Percentiles rank a stretch among this genome's conserved stretches.
These are phyloP conservation scores for Plasmopara viticola DNA, from an alignment of 352 stramenopile species.

Conservation along the genomic window DNA sequence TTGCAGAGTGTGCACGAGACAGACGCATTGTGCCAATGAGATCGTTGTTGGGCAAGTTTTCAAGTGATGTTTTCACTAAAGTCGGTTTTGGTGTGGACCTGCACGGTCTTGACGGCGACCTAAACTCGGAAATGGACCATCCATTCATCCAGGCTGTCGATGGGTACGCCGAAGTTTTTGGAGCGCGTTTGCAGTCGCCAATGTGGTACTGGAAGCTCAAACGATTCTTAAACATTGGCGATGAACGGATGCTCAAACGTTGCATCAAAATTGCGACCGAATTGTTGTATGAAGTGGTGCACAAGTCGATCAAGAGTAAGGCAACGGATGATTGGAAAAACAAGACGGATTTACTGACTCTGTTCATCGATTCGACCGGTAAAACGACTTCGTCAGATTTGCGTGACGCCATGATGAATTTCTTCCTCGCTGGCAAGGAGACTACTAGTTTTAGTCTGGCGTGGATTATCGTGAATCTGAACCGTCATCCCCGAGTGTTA, in stretches of 20 bases:
- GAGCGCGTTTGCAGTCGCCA: slow-evolving; percentile 38
- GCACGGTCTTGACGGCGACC: slow-evolving; percentile 27
- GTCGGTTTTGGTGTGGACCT: slow-evolving; percentile 70
- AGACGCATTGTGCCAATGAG: slow-evolving; percentile 24
- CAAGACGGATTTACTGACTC: slow-evolving; percentile 36
- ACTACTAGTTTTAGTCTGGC: slow-evolving; percentile 50
- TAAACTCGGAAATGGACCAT: slow-evolving; percentile 31
- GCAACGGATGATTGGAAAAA: slow-evolving; percentile 14
- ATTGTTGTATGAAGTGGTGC: slow-evolving; percentile 40
- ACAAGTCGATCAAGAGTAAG: slow-evolving; percentile 31
- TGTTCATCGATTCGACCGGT: slow-evolving; percentile 37
- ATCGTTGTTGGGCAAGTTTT: slow-evolving; percentile 47
- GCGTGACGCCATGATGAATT: slow-evolving; percentile 59
- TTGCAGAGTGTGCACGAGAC: slow-evolving; percentile 17
- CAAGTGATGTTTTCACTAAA: slow-evolving; percentile 69
- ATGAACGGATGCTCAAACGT: slow-evolving; percentile 29
- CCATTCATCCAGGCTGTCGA: slow-evolving; percentile 49
- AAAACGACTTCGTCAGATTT: slow-evolving; percentile 32
- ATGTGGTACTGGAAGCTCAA: slow-evolving; percentile 48
- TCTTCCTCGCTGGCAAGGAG: slow-evolving; percentile 56
- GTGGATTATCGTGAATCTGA: slow-evolving; percentile 59
- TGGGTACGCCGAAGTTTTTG: slow-evolving; percentile 21
- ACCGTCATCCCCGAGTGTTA: slow-evolving; percentile 39
- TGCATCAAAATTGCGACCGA: slow-evolving; percentile 33
- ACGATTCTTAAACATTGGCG: slow-evolving; percentile 30